These are phyloP conservation scores for Aspergillus phoenicis DNA, from an alignment of 2,329 filamentous ascomycete species.

Conservation along the genomic window DNA sequence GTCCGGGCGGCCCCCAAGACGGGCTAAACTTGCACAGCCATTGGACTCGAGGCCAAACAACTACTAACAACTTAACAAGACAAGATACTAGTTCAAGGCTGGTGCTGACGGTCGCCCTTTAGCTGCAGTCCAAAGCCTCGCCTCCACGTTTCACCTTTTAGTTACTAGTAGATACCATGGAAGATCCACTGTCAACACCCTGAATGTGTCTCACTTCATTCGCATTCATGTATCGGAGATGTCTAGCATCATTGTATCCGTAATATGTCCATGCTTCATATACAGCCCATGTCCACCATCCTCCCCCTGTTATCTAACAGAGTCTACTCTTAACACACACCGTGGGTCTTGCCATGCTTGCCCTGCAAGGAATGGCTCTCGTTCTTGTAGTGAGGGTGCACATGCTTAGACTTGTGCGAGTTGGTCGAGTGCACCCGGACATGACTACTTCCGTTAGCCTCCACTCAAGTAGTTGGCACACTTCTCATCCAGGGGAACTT, in stretches of 20 bases:
- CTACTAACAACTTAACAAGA: no score
- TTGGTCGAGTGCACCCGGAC: conserved; percentile 60
- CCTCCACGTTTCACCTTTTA: no score
- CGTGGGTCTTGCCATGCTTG: conserved; percentile 88
- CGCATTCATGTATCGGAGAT: no score
- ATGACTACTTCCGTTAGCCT: conserved; percentile 36
- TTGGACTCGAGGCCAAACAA: no score
- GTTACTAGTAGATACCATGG: no score
- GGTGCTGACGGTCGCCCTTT: no score
- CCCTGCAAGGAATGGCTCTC: conserved; percentile 88
- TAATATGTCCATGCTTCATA: not conserved
- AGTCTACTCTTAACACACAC: conserved; percentile 63
- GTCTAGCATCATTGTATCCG: not conserved
- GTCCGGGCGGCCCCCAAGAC: not conserved
- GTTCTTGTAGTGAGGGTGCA: conserved; percentile 58
- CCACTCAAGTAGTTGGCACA: no score
- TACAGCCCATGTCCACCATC: not conserved
- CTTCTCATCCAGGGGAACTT: conserved; percentile 33
- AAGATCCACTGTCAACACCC: not conserved
- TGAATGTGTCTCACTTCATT: no score
- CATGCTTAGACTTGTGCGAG: conserved; percentile 57
- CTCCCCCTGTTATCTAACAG: not conserved
- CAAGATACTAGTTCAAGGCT: no score
- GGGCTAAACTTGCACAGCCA: not conserved
- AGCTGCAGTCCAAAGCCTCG: no score